Evolutionary conservation across 768 basidiomycete species (phyloP).

Genomic region (Lactarius tabidus): DNA sequence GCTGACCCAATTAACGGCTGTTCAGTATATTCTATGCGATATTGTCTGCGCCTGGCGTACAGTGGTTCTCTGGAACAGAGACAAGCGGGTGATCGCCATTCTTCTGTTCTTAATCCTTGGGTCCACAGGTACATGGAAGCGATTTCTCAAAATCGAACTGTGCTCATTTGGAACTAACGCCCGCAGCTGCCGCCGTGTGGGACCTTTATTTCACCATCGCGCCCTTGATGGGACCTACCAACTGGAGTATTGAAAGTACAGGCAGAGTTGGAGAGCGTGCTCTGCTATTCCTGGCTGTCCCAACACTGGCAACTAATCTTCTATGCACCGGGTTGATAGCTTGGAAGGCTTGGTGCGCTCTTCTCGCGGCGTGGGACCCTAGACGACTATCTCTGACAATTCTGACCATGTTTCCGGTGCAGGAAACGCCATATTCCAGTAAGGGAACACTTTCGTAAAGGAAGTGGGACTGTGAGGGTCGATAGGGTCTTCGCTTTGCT

Average conservation of each 20-base stretch:
- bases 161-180: not conserved
- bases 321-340: not conserved
- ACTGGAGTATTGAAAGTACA: no score
- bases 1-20: not conserved
- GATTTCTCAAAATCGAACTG: not conserved
- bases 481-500: slow-evolving; percentile 15
- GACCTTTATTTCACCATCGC: not conserved
- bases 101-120: not conserved
- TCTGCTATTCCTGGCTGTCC: not conserved
- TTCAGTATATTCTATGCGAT: not conserved
- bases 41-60: slow-evolving; percentile 1
- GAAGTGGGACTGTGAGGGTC: not conserved
- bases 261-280: not conserved
- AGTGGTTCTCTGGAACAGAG: not conserved
- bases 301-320: not conserved
- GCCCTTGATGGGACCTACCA: no score
- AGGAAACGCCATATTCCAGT: not conserved
- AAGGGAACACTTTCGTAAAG: not conserved
- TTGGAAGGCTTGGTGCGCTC: not conserved
- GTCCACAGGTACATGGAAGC: not conserved
- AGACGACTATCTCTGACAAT: no score
- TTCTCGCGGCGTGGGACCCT: no score
- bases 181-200: not conserved
- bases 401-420: not conserved
- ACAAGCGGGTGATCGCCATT: not conserved